These are phyloP conservation scores for Globisporangium splendens DNA, from an alignment of 352 stramenopile species.

Conservation along the genomic window DNA sequence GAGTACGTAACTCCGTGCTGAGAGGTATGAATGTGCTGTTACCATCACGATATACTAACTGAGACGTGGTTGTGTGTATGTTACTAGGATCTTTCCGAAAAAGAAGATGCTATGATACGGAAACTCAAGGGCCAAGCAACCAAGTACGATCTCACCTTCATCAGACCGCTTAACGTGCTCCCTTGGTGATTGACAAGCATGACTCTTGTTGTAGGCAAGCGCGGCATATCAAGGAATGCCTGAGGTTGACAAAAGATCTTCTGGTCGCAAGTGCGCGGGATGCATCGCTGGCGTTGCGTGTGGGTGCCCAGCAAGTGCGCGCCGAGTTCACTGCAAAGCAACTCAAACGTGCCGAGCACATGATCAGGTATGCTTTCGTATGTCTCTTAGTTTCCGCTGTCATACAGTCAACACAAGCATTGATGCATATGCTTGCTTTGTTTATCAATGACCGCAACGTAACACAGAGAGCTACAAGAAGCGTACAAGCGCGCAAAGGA, in stretches of 20 bases:
- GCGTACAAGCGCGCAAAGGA: conserved; percentile 63
- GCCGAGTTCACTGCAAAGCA: conserved; percentile 62
- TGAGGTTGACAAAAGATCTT: conserved; percentile 51
- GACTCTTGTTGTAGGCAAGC: conserved; percentile 35
- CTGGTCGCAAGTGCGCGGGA: conserved; percentile 46
- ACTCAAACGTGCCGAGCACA: conserved; percentile 47
- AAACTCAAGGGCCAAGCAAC: conserved; percentile 68
- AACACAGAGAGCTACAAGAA: conserved; percentile 43
- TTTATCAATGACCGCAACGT: neutral
- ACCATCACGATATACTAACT: neutral
- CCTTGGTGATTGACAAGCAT: too few species aligned
- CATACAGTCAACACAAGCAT: neutral
- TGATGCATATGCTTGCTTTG: conserved; percentile 3
- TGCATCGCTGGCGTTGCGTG: conserved; percentile 44
- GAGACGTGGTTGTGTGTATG: neutral
- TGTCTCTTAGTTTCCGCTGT: too few species aligned
- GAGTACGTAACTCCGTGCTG: conserved; percentile 26
- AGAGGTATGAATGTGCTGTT: neutral
- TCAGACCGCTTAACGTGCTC: neutral
- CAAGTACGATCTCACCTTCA: conserved; percentile 39
- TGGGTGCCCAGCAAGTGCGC: conserved; percentile 65
- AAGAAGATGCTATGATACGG: conserved; percentile 67
- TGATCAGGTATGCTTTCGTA: conserved; percentile 34
- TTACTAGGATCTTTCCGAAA: conserved; percentile 64
- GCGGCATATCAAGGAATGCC: conserved; percentile 61